A percentile compares a stretch with the other conserved stretches of the same genome.
Evolutionary conservation across 352 stramenopile genomes (phyloP).

Genomic region (Pythium vanterpoolii): DNA sequence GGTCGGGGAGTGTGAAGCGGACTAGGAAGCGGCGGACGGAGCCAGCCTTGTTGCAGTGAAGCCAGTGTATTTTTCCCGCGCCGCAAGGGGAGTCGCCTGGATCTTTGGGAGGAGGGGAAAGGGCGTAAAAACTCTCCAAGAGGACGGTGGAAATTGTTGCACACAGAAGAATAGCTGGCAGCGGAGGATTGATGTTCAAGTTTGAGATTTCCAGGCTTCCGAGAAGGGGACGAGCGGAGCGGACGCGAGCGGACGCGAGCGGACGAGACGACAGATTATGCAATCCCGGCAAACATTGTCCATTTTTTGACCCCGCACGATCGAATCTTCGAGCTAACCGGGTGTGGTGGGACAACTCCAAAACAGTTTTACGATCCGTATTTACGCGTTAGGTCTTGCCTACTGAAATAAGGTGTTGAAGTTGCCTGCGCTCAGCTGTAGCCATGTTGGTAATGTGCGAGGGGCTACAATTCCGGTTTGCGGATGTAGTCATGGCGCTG

Average conservation of each 20-base stretch:
- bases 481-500: too few relatives aligned
- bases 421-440: neutral
- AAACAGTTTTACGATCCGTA: slow-evolving; percentile 18
- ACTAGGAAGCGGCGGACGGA: slow-evolving; percentile 4
- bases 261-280: too few relatives aligned
- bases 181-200: neutral
- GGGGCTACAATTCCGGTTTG: slow-evolving; percentile 7
- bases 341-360: neutral
- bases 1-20: slow-evolving; percentile 10
- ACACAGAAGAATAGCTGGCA: neutral
- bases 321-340: slow-evolving; percentile 13
- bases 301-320: neutral
- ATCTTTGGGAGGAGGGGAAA: slow-evolving; percentile 17
- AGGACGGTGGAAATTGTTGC: neutral
- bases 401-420: slow-evolving; percentile 19
- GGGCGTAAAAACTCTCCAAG: slow-evolving; percentile 12
- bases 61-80: slow-evolving; percentile 15
- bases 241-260: slow-evolving; percentile 14
- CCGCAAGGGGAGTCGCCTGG: neutral
- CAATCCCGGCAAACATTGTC: too few relatives aligned
- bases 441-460: slow-evolving; percentile 6
- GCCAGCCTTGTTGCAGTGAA: slow-evolving; percentile 1
- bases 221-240: slow-evolving; percentile 6
- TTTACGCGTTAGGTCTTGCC: neutral
- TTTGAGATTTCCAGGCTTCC: neutral